Percentiles rank a stretch among this genome's conserved stretches.
Evolutionary conservation across 2,329 filamentous ascomycete species (phyloP).

Genomic region (Sporothrix pallida): DNA sequence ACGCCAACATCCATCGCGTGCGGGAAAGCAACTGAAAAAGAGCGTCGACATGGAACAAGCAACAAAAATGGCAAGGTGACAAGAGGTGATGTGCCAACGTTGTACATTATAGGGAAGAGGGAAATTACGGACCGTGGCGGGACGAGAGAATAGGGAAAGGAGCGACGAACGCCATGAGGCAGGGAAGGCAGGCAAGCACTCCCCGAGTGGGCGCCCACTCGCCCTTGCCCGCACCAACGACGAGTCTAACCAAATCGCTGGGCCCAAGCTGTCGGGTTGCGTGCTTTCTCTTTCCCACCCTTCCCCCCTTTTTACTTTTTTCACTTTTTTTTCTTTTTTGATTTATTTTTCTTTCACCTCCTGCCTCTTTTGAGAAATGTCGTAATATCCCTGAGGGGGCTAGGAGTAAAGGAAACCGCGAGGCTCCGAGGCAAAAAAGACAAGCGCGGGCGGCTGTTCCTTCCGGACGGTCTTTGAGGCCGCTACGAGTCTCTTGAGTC

Average conservation of each 20-base stretch:
- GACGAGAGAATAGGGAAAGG: background rate
- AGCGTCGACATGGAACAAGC: background rate
- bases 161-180: background rate
- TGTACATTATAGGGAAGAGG: background rate
- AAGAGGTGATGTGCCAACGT: background rate
- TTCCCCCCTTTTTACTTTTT: background rate
- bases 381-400: background rate
- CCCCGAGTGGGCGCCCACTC: background rate
- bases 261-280: slow-evolving; percentile 20
- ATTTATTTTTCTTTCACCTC: background rate
- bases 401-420: slow-evolving; percentile 13
- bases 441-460: slow-evolving; percentile 21
- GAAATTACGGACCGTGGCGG: background rate
- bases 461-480: background rate
- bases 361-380: background rate
- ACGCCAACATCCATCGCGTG: slow-evolving; percentile 15
- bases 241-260: slow-evolving; percentile 19
- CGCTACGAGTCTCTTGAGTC: background rate
- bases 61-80: background rate
- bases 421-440: background rate
- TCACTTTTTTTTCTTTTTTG: background rate
- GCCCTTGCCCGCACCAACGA: background rate
- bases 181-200: background rate
- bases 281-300: too few relatives aligned
- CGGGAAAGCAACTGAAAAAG: background rate